Conservation (phyloP, 2,329 filamentous ascomycete species). For the Thielaviopsis populi region DNA sequence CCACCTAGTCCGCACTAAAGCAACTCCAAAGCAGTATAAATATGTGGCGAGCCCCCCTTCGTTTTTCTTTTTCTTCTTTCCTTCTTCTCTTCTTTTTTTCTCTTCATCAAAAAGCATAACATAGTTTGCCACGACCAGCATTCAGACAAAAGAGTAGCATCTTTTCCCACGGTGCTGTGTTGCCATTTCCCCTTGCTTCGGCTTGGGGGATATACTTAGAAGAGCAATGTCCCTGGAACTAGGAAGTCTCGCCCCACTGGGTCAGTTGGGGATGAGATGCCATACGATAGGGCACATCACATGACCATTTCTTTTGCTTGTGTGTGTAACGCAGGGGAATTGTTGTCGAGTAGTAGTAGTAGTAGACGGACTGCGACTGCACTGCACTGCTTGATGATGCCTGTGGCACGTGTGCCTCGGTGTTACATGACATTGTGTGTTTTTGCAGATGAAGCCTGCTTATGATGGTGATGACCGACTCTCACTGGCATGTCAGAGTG, state of each 20-base stretch:
- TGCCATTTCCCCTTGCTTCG: conserved; percentile 17
- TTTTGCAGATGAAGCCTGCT: neutral
- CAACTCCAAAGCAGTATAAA: conserved; percentile 9
- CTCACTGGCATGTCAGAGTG: too few species aligned
- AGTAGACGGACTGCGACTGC: neutral
- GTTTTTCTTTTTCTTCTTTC: conserved; percentile 12
- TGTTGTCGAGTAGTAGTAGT: neutral
- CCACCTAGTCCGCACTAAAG: neutral
- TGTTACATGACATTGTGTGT: neutral
- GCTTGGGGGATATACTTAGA: conserved; percentile 16
- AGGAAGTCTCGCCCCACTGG: conserved; percentile 17
- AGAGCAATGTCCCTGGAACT: conserved; percentile 18
- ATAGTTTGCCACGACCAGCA: conserved; percentile 18
- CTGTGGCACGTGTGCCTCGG: neutral
- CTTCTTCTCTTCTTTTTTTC: conserved; percentile 15
- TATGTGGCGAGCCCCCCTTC: neutral
- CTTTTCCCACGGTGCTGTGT: conserved; percentile 17
- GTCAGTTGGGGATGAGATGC: conserved; percentile 17
- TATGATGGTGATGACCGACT: too few species aligned
- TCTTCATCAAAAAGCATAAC: conserved; percentile 18
- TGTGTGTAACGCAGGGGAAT: neutral
- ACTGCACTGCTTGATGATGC: too few species aligned
- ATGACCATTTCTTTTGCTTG: neutral
- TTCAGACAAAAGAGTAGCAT: conserved; percentile 7
- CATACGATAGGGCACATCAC: conserved; percentile 17